Evolutionary conservation across 2,329 filamentous ascomycete genomes (phyloP), one percentile per base, ranked within the genome.

Genomic region (Plenodomus lindquistii): DNA sequence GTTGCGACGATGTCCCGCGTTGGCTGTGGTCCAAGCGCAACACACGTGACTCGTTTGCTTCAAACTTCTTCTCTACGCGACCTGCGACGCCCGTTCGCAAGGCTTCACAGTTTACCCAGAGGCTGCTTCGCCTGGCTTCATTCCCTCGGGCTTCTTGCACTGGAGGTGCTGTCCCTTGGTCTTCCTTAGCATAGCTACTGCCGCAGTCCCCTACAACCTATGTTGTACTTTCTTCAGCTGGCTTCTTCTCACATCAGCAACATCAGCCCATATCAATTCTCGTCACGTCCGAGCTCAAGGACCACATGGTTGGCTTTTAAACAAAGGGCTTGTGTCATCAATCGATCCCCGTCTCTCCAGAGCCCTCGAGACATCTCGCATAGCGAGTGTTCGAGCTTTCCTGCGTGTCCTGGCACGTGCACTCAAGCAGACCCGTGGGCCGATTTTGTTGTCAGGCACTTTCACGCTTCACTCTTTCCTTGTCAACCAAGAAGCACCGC

Each of bases 331-430:
- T 13, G 27, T 31, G 10, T 31, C 6, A 11, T 13, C 27, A 13
- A 15, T 11, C 15, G 15, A 31, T 4, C 6, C 11, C 27, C 11
- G 11, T 31, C 15, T 8, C 11, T 31, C 27, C 11, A 31, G 27
- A 11, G 27, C 27, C 27, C 11, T 31, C 27, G 27, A 31, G 27
- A 31, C 27, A 7, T 13, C 27, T 4, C 27, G n/a, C 27, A 31
- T 15, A 31, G 27, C 27, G 27, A 31, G 27, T 31, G 46, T 46
- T 59, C 55, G 51, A 45, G 48, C 43, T 37, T 46, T 42, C 42
- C 48, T 38, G 27, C 40, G 50, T 36, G 48, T 37, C 50, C 50
- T 59, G 63, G 64, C 63, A 62, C 64, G 65, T 69, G 65, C 63
- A 46, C 45, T 49, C 44, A 48, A 50, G 53, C 61, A 57, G 53